Conservation (phyloP, 345 rosid species). For the Rhodamnia argentea region DNA sequence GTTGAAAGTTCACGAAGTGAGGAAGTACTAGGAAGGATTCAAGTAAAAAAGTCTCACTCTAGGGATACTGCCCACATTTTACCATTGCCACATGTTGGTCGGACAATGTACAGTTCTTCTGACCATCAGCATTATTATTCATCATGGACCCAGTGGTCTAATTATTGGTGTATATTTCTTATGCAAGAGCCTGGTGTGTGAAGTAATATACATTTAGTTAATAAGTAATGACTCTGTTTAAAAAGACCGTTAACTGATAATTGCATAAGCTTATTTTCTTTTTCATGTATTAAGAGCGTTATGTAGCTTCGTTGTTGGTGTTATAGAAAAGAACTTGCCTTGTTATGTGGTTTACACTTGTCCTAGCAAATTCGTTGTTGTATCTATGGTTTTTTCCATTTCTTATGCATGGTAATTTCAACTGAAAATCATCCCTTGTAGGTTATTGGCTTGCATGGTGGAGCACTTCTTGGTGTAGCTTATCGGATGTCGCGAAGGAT, state of each 20-base stretch:
- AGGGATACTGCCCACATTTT: background rate
- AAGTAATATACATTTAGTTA: background rate
- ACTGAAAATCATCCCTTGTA: conserved; percentile 16
- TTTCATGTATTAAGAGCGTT: background rate
- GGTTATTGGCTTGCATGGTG: conserved; percentile 95
- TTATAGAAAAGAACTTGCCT: background rate
- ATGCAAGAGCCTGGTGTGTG: background rate
- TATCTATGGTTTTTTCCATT: background rate
- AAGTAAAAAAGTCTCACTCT: background rate
- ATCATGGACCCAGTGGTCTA: background rate
- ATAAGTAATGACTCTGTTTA: background rate
- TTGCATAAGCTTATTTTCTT: background rate
- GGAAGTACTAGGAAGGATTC: background rate
- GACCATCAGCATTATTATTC: background rate
- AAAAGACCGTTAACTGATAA: background rate
- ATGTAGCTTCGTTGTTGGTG: background rate
- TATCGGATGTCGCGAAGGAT: conserved; percentile 85
- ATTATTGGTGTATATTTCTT: background rate
- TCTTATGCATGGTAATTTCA: background rate
- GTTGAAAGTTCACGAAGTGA: background rate
- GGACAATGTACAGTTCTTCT: background rate
- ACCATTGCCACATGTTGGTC: background rate
- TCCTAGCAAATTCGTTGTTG: background rate
- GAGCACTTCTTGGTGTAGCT: conserved; percentile 95
- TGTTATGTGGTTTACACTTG: background rate